A percentile compares a stretch with the other conserved stretches of the same genome.
These are phyloP conservation scores for Colletotrichum costaricense DNA, from an alignment of 2,329 filamentous ascomycete genomes.

Conservation along the genomic window DNA sequence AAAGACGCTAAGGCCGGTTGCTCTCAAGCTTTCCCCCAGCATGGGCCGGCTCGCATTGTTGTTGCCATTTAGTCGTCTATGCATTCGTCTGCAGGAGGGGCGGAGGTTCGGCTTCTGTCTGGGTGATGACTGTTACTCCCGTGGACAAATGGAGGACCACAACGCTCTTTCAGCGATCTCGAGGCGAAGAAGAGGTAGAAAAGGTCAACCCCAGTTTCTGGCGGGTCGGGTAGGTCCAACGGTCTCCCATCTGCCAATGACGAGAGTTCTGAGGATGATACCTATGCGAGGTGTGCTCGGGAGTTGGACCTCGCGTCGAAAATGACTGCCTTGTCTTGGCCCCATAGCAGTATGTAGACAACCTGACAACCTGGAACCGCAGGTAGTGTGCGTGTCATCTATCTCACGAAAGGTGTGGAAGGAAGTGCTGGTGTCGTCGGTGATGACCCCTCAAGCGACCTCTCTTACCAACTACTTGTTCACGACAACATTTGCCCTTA, in stretches of 20 bases:
- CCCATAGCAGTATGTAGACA: not conserved
- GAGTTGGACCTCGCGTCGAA: not conserved
- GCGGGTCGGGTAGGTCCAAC: not conserved
- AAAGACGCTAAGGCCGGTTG: not conserved
- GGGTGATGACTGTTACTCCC: constrained; percentile 12
- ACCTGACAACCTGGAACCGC: not conserved
- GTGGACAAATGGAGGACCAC: not conserved
- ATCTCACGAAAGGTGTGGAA: not conserved
- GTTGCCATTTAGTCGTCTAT: not conserved
- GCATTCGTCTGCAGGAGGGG: constrained; percentile 4
- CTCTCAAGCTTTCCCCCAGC: constrained; percentile 5
- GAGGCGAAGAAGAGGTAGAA: not conserved
- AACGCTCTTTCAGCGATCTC: not conserved
- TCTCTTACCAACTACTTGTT: not conserved
- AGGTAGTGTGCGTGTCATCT: constrained; percentile 23
- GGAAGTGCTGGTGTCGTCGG: not conserved
- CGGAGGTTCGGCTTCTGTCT: constrained; percentile 10
- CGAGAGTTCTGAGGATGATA: not conserved
- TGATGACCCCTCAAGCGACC: not conserved
- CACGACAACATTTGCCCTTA: not conserved
- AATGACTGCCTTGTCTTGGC: not conserved
- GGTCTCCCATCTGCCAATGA: not conserved
- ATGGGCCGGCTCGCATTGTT: not conserved
- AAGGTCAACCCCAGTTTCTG: not conserved
- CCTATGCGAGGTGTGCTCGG: not conserved